A percentile compares a stretch with the other conserved stretches of the same genome.
These are phyloP conservation scores for Zostera marina DNA, from an alignment of 116 monocot species.

Conservation along the genomic window DNA sequence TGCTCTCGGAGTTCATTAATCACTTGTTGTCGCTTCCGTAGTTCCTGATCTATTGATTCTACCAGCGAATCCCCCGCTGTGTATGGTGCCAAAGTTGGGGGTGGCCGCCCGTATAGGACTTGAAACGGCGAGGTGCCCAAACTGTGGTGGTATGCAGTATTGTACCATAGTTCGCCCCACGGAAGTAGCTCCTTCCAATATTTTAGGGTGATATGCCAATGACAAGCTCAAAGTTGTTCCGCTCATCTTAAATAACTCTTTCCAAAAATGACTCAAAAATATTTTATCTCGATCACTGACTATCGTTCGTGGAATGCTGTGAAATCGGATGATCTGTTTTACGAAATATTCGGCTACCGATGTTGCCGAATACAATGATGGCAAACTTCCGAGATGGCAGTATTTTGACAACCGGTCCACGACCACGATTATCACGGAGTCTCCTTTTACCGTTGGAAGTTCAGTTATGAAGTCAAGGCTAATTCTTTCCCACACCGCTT, in stretches of 20 bases:
- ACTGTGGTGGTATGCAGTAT: not conserved
- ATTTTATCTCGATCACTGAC: not conserved
- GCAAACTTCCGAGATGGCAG: not conserved
- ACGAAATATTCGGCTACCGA: not conserved
- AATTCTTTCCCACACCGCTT: too few relatives aligned
- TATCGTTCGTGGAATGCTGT: not conserved
- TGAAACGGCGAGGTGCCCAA: not conserved
- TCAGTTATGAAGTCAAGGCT: too few relatives aligned
- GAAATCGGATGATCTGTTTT: not conserved
- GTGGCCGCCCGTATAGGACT: not conserved
- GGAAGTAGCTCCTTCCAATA: not conserved
- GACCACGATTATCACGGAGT: too few relatives aligned
- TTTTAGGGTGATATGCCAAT: not conserved
- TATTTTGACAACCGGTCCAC: not conserved
- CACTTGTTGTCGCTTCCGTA: not conserved
- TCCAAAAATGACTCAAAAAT: not conserved
- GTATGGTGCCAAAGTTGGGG: accelerated
- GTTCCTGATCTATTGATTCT: not conserved
- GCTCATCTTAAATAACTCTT: not conserved
- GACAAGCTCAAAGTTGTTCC: not conserved
- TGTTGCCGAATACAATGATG: not conserved
- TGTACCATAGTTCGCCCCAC: not conserved
- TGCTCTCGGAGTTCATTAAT: not conserved
- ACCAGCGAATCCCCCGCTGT: not conserved
- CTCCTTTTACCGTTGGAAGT: too few relatives aligned